Conservation (phyloP, 2,329 filamentous ascomycete genomes). For the Botryotinia convoluta region DNA sequence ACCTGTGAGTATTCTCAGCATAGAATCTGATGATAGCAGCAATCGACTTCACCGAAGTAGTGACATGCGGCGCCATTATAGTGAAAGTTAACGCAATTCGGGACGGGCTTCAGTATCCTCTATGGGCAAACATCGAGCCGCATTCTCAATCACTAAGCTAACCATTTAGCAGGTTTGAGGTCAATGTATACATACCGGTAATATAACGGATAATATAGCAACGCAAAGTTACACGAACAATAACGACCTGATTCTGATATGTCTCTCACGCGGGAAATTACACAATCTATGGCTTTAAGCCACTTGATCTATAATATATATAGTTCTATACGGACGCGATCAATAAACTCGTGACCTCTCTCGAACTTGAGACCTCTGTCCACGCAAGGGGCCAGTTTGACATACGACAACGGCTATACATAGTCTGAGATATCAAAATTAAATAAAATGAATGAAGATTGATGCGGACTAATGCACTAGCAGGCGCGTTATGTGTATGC, state of each 20-base stretch:
- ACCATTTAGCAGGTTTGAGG: neutral
- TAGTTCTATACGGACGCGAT: neutral
- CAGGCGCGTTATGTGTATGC: neutral
- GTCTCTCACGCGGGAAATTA: neutral
- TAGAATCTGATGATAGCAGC: too few species aligned
- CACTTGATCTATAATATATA: neutral
- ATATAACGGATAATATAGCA: neutral
- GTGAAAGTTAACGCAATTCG: neutral
- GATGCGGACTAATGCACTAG: neutral
- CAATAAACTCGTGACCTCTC: neutral
- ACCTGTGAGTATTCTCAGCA: neutral
- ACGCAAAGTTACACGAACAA: too few species aligned
- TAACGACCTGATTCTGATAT: neutral
- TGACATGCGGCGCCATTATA: neutral
- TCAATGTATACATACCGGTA: neutral
- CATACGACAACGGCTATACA: slow-evolving; percentile 12
- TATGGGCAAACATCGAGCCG: neutral
- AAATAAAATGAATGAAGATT: neutral
- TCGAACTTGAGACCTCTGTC: neutral
- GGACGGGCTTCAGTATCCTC: neutral
- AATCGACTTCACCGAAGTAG: neutral
- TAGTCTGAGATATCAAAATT: neutral
- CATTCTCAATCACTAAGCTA: neutral
- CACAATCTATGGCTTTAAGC: neutral
- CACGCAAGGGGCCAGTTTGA: slow-evolving; percentile 10